phyloP scores from a whole-genome alignment of 805 yeast genomes.

The Saturnispora besseyi region DNA sequence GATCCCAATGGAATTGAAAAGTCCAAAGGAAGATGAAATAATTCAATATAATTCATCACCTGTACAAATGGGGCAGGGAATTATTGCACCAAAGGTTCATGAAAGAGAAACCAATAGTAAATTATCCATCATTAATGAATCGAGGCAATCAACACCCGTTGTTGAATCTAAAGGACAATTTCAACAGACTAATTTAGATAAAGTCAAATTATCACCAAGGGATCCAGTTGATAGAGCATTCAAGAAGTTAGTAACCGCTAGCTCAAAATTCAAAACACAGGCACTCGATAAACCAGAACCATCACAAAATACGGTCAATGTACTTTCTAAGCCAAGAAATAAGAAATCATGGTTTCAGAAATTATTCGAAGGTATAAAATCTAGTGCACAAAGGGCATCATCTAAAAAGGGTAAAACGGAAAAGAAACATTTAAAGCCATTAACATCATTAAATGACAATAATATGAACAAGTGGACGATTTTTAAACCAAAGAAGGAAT shows the following conservation, averaged over 20 bases:
- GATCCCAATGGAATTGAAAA: constrained; percentile 21
- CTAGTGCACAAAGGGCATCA: background rate
- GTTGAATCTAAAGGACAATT: background rate
- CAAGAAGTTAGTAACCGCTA: background rate
- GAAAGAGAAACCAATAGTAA: background rate
- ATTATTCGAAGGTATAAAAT: background rate
- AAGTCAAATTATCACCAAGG: background rate
- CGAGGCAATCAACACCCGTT: background rate
- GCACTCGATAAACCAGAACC: background rate
- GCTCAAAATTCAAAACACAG: background rate
- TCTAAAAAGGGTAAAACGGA: background rate
- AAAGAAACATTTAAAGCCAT: background rate
- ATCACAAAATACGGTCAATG: background rate
- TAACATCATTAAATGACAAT: background rate
- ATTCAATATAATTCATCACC: constrained; percentile 3
- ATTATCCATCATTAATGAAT: constrained; percentile 4
- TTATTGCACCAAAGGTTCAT: background rate
- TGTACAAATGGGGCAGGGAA: background rate
- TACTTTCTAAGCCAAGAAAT: background rate
- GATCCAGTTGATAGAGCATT: background rate
- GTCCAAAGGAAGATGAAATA: constrained; percentile 19
- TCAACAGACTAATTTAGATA: background rate
- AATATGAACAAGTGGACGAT: background rate
- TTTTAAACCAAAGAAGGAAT: constrained; percentile 5
- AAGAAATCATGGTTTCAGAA: constrained; percentile 1